Base-by-base conservation (phyloP, 78 protist species). In the Mastigamoeba balamuthi region DNA sequence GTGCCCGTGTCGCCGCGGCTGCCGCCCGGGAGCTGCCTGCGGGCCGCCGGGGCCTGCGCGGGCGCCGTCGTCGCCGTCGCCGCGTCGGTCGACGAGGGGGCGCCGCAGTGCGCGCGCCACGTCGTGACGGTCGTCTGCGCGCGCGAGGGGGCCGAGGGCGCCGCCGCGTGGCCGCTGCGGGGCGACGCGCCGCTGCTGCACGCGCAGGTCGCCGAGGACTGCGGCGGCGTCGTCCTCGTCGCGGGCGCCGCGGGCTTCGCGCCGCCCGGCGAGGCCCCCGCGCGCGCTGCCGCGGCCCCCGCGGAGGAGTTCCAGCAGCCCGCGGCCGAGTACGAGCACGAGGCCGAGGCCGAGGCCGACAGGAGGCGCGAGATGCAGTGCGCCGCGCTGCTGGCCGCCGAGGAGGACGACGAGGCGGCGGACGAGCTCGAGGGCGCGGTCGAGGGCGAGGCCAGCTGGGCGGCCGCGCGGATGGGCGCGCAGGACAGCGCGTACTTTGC, bases 301-400 rank as follows among this genome's bases (percentile, higher is more conserved):
- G 66, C 88, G 44, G 99, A 97, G 58, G 85, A 82, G 80, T 5
- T 95, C 37, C 97, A 95, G 39, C 83, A 86, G 37, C 43, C 71
- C 33, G 78, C 96, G 35, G 96, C 96, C 77, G 92, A 92, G 67
- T 66, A 91, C 81, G 99, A 99, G n/a, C 48, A 95, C 6, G 95
- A 82, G 33, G 23, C 66, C 28, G 37, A 74, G 39, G 97, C 99
- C 27, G 36, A 94, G 44, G 92, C 96, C 73, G 85, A 97, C 68
- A 97, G 97, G 71, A 79, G 97, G 28, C 99, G 97, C 69, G 99
- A 98, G 75, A 90, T 98, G n/a, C n/a, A n/a, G n/a, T n/a, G n/a
- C 9, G 99, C 97, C 75, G 88, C 99, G 4, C 58, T 98, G 6
- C 43, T 86, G 64, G 17, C 82, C 9, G 48, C 91, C 8, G 81